Evolutionary conservation across 306 rosid species (phyloP).

Genomic region (Pueraria montana): DNA sequence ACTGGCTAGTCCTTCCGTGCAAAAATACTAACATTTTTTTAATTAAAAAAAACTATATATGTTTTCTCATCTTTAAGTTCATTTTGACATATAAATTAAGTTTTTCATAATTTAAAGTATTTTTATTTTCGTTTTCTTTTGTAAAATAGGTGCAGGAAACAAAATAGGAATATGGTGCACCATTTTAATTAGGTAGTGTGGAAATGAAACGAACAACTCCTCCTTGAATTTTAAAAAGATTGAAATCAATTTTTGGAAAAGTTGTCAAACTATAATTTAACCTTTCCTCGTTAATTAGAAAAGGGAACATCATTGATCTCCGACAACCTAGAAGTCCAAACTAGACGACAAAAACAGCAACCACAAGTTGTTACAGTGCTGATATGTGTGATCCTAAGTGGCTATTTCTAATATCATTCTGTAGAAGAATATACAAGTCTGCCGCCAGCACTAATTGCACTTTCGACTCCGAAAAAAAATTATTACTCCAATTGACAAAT

Average conservation of each 20-base stretch:
- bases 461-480: constrained; percentile 54
- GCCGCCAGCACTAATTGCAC: constrained; percentile 68
- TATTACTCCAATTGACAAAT: constrained; percentile 57
- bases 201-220: constrained; percentile 3
- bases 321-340: constrained; percentile 63
- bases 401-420: constrained; percentile 44
- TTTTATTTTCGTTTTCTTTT: neutral
- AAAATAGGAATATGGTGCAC: constrained; percentile 36
- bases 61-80: neutral
- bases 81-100: no score
- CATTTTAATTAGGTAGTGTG: constrained; percentile 45
- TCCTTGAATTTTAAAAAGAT: constrained; percentile 24
- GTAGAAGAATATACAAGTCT: constrained; percentile 44
- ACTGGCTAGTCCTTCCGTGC: neutral
- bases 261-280: constrained; percentile 40
- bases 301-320: constrained; percentile 50
- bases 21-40: neutral
- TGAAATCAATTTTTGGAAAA: constrained; percentile 13
- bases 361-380: constrained; percentile 48
- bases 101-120: neutral
- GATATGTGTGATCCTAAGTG: constrained; percentile 54
- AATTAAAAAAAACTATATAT: neutral
- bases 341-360: constrained; percentile 62
- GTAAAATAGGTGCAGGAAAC: neutral
- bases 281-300: constrained; percentile 37